Base-by-base conservation (phyloP, 192 early-diverging fungal genomes). In the Pilaira anomala region DNA sequence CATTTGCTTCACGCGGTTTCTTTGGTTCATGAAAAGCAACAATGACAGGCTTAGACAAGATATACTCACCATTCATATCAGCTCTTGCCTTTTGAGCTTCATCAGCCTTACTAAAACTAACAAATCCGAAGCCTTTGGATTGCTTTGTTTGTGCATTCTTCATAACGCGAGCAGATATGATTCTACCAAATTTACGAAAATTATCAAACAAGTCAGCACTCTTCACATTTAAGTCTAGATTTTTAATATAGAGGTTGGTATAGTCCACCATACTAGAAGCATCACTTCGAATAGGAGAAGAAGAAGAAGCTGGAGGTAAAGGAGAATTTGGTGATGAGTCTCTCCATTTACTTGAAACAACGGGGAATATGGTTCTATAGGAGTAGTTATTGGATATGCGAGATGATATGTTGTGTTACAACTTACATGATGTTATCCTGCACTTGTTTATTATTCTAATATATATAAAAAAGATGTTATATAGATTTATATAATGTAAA, bases 221-320 rank as follows among this genome's bases (percentile, higher is more conserved):
- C 81, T 93, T 92, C 65, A 96, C 93, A 57, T 87, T 80, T 19
- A 88, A 76, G 81, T 96, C 94, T 44, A 97, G 79, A 81, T 97
- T 97, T 81, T 96, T 96, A 80, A 97, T 97, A 76, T 95, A 97
- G 58, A 97, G 88, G 79, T 97, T 97, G 66, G 90, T 74, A 49
- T 51, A 71, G 39, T 80, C 78, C 2, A 79, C 72, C 7, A 36
- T 36, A 6, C 33, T 36, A 9, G 33, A 36, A 9, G 33, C 33
- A 36, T 36, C 33, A 36, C 33, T 36, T 1, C 33, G 33, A 36
- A 36, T 36, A 36, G 33, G 33, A 36, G 33, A 36, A 36, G 33
- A 9, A 36, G 33, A 36, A 36, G 33, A 36, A 6, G 11, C 33
- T 36, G 33, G 33, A 36, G 33, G 33, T 6, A 36, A 36, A 36